phyloP scores from a whole-genome alignment of 306 rosid species.

The Glycine tomentella region DNA sequence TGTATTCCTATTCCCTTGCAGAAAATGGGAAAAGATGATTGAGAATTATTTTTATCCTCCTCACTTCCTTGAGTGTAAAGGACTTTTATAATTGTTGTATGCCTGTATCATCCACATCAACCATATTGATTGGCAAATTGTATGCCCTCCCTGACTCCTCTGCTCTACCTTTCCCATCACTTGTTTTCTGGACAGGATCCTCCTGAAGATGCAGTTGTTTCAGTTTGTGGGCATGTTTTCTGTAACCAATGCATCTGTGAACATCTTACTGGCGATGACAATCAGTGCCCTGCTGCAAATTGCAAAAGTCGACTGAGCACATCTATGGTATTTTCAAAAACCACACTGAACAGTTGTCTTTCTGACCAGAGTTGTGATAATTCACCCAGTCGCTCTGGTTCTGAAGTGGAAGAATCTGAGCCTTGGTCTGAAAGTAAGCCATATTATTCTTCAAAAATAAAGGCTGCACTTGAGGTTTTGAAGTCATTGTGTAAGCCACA shows the following conservation, averaged over 20 bases:
- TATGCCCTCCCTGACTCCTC: conserved; percentile 7
- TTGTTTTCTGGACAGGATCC: conserved; percentile 65
- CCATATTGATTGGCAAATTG: not conserved
- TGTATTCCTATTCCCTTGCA: not conserved
- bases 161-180: not conserved
- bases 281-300: conserved; percentile 64
- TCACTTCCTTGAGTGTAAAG: not conserved
- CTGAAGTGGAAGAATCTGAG: conserved; percentile 59
- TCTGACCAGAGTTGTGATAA: conserved; percentile 58
- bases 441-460: conserved; percentile 76
- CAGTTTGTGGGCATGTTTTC: conserved; percentile 88
- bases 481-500: conserved; percentile 62
- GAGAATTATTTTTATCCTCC: conserved; percentile 9
- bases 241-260: conserved; percentile 84
- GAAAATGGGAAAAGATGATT: conserved; percentile 5
- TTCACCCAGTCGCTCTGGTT: conserved; percentile 52
- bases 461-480: conserved; percentile 84
- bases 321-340: conserved; percentile 71
- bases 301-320: conserved; percentile 63
- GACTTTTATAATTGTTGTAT: not conserved
- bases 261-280: conserved; percentile 71
- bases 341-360: conserved; percentile 59
- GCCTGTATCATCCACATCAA: not conserved
- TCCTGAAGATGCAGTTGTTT: conserved; percentile 91
- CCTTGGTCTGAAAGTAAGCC: conserved; percentile 56